Percentiles rank a stretch among this genome's conserved stretches.
These are phyloP conservation scores for Ophiostoma himal-ulmi DNA, from an alignment of 2,329 filamentous ascomycete species.

Conservation along the genomic window DNA sequence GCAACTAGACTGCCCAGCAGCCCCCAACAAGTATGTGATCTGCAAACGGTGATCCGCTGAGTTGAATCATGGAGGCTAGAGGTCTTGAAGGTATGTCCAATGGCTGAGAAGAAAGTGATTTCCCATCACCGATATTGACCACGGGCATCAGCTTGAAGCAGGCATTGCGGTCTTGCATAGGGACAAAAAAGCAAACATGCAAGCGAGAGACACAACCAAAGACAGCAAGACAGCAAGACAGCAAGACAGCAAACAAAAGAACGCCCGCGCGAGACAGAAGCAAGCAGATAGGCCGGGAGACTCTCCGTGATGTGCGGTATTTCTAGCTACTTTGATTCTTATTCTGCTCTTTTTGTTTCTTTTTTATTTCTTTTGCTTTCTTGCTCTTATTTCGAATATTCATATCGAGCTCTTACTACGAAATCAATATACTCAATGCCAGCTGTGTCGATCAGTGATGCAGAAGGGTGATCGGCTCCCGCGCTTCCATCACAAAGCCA, in stretches of 20 bases:
- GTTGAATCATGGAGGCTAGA: background rate
- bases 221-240: background rate
- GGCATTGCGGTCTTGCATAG: background rate
- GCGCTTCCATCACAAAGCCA: background rate
- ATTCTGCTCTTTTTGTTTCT: background rate
- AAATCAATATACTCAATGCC: background rate
- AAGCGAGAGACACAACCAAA: background rate
- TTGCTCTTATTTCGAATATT: background rate
- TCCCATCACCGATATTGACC: background rate
- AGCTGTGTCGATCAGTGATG: slow-evolving; percentile 11
- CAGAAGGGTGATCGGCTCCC: slow-evolving; percentile 11
- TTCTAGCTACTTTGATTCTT: background rate
- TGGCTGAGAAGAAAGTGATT: background rate
- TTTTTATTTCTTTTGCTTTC: background rate
- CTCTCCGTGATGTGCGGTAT: slow-evolving; percentile 14
- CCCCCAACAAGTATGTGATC: slow-evolving; percentile 3
- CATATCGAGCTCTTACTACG: background rate
- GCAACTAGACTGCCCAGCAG: background rate
- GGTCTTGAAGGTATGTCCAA: background rate
- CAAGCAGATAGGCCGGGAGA: slow-evolving; percentile 12
- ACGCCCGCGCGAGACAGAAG: slow-evolving; percentile 12
- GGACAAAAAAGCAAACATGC: background rate
- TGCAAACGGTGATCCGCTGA: slow-evolving; percentile 14
- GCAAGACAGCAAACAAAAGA: background rate
- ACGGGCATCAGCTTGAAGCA: background rate